Evolutionary conservation across 2,329 filamentous ascomycete species (phyloP).

Genomic region (Atkinsonella hypoxylon): DNA sequence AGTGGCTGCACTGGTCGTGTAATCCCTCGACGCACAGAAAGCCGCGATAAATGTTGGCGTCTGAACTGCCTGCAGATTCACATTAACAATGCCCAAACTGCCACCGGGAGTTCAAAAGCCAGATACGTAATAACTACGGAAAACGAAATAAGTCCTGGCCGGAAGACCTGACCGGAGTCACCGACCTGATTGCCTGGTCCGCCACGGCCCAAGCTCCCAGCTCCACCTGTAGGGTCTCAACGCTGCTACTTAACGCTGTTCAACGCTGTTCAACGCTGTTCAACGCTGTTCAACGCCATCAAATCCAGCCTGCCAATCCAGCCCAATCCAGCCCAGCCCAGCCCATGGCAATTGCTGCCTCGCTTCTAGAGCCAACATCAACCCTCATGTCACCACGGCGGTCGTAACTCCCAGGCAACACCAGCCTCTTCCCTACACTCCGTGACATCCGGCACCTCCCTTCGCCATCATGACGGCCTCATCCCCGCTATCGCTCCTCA

Average conservation of each 20-base stretch:
- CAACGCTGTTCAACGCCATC: not conserved
- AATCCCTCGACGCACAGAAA: not conserved
- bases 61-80: not conserved
- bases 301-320: not conserved
- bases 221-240: too few relatives aligned
- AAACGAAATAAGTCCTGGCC: too few relatives aligned
- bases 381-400: not conserved
- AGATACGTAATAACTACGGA: too few relatives aligned
- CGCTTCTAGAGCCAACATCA: not conserved
- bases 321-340: not conserved
- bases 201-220: too few relatives aligned
- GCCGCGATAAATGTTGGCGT: not conserved
- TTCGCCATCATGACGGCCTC: constrained; percentile 2
- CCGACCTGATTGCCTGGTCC: too few relatives aligned
- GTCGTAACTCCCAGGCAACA: not conserved
- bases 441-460: not conserved
- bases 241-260: too few relatives aligned
- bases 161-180: too few relatives aligned
- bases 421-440: not conserved
- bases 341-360: not conserved
- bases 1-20: too few relatives aligned
- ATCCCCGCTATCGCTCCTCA: constrained; percentile 19
- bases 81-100: not conserved
- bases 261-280: not conserved
- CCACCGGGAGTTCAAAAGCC: not conserved